phyloP scores from a whole-genome alignment of 331 rosid genomes.

The Acacia concinna region DNA sequence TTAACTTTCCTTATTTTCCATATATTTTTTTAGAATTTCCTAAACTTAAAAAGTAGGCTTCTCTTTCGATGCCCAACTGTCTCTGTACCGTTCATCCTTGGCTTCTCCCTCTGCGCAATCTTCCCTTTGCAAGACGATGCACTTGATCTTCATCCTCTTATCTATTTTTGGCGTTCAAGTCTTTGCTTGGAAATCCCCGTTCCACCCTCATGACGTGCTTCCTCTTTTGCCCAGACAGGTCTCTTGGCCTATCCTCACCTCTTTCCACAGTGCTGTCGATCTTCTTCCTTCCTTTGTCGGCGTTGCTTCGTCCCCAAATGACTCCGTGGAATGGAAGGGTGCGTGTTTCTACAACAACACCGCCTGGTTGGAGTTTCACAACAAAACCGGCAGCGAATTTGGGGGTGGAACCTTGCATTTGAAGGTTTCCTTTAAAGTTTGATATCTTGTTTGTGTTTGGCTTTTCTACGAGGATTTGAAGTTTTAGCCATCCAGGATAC shows the following conservation, averaged over 20 bases:
- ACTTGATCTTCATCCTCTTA: conserved; percentile 23
- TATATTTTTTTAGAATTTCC: too few species aligned
- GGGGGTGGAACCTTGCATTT: conserved; percentile 90
- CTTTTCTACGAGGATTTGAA: conserved; percentile 1
- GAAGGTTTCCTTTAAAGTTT: conserved; percentile 38
- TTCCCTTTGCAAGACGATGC: conserved; percentile 5
- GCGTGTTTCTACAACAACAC: conserved; percentile 71
- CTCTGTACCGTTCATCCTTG: conserved; percentile 32
- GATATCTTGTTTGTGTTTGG: background rate
- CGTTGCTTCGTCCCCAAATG: conserved; percentile 46
- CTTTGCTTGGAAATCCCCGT: conserved; percentile 41
- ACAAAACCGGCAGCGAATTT: conserved; percentile 50
- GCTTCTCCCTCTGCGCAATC: conserved; percentile 36
- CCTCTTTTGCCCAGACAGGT: conserved; percentile 75
- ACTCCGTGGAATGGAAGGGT: conserved; percentile 60
- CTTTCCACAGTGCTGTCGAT: conserved; percentile 71
- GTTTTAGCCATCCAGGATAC: background rate
- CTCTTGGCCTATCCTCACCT: conserved; percentile 81
- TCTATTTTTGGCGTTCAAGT: conserved; percentile 25
- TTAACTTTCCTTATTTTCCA: too few species aligned
- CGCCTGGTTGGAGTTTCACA: conserved; percentile 84
- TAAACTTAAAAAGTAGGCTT: background rate
- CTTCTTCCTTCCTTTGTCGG: conserved; percentile 78
- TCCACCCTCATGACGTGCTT: conserved; percentile 66
- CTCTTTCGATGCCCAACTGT: background rate